A percentile compares a stretch with the other conserved stretches of the same genome.
phyloP scores from a whole-genome alignment of 176 grass and related monocot genomes.

The Elaeis guineensis region DNA sequence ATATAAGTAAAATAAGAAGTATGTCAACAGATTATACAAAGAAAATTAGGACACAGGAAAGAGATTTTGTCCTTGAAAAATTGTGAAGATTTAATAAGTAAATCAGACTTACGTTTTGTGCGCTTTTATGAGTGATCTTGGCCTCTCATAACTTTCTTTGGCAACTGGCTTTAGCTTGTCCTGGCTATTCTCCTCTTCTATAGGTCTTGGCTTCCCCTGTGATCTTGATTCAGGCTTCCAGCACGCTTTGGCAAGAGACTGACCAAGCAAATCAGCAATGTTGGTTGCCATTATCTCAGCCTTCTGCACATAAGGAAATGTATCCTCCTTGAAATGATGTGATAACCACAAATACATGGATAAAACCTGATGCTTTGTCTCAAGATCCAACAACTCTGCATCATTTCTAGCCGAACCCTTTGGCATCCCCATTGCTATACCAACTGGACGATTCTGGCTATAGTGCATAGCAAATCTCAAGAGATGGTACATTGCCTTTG shows the following conservation, averaged over 20 bases:
- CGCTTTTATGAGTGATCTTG: slow-evolving; percentile 33
- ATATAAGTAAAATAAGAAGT: too few relatives aligned
- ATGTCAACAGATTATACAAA: too few relatives aligned
- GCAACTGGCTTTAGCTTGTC: slow-evolving; percentile 21
- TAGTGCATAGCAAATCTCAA: slow-evolving; percentile 76
- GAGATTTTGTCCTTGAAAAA: too few relatives aligned
- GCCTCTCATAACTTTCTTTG: slow-evolving; percentile 24
- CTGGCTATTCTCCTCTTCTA: slow-evolving; percentile 21
- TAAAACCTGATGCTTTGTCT: slow-evolving; percentile 94
- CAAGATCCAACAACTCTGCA: slow-evolving; percentile 81
- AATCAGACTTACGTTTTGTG: slow-evolving; percentile 29
- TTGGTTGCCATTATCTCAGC: slow-evolving; percentile 70
- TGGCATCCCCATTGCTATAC: slow-evolving; percentile 88
- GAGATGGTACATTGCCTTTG: slow-evolving; percentile 97
- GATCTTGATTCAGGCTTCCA: slow-evolving; percentile 89
- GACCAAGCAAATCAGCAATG: slow-evolving; percentile 80
- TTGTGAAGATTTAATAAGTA: background rate
- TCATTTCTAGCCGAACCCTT: slow-evolving; percentile 78
- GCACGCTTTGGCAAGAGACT: slow-evolving; percentile 58
- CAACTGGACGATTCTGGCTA: slow-evolving; percentile 55
- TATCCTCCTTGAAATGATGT: slow-evolving; percentile 76
- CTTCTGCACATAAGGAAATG: slow-evolving; percentile 71
- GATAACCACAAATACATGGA: slow-evolving; percentile 90
- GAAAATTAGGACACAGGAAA: too few relatives aligned
- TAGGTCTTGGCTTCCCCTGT: slow-evolving; percentile 30